These are phyloP conservation scores for Ceratocystis alfenasii DNA, from an alignment of 2,329 filamentous ascomycete species.

Conservation along the genomic window DNA sequence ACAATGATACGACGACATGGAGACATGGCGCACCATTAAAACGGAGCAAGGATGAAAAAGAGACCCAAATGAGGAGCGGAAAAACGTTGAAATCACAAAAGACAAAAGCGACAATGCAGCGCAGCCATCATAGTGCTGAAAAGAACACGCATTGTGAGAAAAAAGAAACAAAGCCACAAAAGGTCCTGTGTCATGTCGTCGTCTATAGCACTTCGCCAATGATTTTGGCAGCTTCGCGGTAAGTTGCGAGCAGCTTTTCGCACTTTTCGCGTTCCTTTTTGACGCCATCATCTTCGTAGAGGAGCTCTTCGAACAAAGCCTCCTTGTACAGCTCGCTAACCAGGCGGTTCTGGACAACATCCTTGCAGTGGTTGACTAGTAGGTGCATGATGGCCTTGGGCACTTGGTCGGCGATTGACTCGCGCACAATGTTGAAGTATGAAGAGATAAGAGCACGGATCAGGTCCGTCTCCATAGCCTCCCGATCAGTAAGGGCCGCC, in stretches of 20 bases:
- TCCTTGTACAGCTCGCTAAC: constrained; percentile 95
- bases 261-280: constrained; percentile 98
- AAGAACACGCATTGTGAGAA: constrained; percentile 7
- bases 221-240: constrained; percentile 95
- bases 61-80: background rate
- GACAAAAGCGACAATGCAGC: constrained; percentile 2
- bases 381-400: constrained; percentile 99
- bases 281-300: constrained; percentile 95
- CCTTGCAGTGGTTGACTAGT: constrained; percentile 95
- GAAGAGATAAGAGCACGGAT: constrained; percentile 93
- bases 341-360: constrained; percentile 91
- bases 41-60: background rate
- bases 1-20: background rate
- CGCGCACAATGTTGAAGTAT: constrained; percentile 98
- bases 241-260: constrained; percentile 87
- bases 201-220: constrained; percentile 82
- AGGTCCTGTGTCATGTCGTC: constrained; percentile 20
- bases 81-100: constrained; percentile 4
- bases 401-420: constrained; percentile 96
- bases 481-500: constrained; percentile 83
- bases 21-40: constrained; percentile 8
- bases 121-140: constrained; percentile 6
- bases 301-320: constrained; percentile 73
- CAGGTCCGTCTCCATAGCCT: constrained; percentile 93
- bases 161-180: background rate